These are phyloP conservation scores for Dionaea muscipula DNA, from an alignment of 179 eudicot genomes.

Conservation along the genomic window DNA sequence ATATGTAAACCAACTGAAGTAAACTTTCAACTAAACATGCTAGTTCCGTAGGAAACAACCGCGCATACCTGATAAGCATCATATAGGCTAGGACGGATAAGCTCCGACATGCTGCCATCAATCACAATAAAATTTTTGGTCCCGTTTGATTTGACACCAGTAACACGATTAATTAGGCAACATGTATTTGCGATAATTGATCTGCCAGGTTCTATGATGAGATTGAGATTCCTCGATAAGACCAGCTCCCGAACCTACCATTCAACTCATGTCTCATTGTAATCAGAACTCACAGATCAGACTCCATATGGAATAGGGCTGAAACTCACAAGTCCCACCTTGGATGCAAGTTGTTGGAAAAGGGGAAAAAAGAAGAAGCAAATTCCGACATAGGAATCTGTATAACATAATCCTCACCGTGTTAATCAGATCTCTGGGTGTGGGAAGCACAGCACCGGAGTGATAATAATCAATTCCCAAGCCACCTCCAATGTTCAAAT, in stretches of 20 bases:
- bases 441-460: slow-evolving; percentile 76
- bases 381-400: too few relatives aligned
- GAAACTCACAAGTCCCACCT: too few relatives aligned
- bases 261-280: not conserved
- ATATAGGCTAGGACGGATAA: slow-evolving; percentile 93
- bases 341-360: too few relatives aligned
- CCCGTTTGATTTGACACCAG: slow-evolving; percentile 94
- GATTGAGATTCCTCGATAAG: slow-evolving; percentile 58
- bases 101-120: slow-evolving; percentile 98
- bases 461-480: slow-evolving; percentile 92
- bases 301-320: too few relatives aligned
- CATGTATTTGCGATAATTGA: slow-evolving; percentile 88
- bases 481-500: slow-evolving; percentile 95
- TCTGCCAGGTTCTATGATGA: slow-evolving; percentile 92
- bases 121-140: slow-evolving; percentile 74
- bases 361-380: too few relatives aligned
- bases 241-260: slow-evolving; percentile 81
- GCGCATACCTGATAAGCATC: slow-evolving; percentile 86
- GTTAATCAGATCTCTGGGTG: slow-evolving; percentile 79
- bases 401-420: slow-evolving; percentile 45
- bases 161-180: slow-evolving; percentile 84
- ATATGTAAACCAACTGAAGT: not conserved
- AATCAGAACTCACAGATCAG: too few relatives aligned
- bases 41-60: not conserved
- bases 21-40: not conserved